These are phyloP conservation scores for Hanseniaspora osmophila DNA, from an alignment of 805 yeast genomes.

Conservation along the genomic window DNA sequence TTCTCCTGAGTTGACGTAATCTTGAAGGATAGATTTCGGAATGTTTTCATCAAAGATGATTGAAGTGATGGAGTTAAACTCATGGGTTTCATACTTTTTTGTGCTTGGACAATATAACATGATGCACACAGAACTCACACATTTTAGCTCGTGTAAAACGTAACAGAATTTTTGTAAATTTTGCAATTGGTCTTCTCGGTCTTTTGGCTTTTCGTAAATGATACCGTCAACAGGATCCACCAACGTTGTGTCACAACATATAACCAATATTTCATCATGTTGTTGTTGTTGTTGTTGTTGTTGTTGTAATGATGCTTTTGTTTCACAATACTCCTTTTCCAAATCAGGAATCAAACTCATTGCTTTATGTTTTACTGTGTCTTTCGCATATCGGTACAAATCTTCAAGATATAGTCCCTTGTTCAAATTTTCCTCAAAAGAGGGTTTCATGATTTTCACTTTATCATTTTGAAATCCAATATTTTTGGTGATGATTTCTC, in stretches of 20 bases:
- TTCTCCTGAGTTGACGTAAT: constrained; percentile 58
- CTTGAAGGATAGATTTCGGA: constrained; percentile 29
- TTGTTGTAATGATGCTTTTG: neutral
- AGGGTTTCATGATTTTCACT: constrained; percentile 40
- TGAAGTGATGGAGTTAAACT: constrained; percentile 29
- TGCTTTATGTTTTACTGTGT: constrained; percentile 60
- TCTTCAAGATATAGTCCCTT: constrained; percentile 25
- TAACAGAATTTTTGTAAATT: constrained; percentile 31
- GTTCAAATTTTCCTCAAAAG: constrained; percentile 63
- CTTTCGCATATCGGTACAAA: constrained; percentile 38
- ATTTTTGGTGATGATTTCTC: constrained; percentile 46
- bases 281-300: too few relatives aligned
- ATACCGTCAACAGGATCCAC: constrained; percentile 40
- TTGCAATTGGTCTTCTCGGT: constrained; percentile 33
- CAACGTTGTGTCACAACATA: constrained; percentile 47
- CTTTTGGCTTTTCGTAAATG: constrained; percentile 64
- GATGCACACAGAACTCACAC: constrained; percentile 1
- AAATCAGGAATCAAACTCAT: constrained; percentile 40
- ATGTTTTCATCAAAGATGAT: constrained; percentile 29
- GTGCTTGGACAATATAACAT: constrained; percentile 3
- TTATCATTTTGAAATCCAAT: constrained; percentile 29
- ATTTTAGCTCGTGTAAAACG: constrained; percentile 11
- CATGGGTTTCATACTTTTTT: constrained; percentile 8
- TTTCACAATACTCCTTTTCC: constrained; percentile 8
- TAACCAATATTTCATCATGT: constrained; percentile 7